A percentile compares a stretch with the other conserved stretches of the same genome.
Evolutionary conservation across 1,139 yeast species (phyloP).

Genomic region (Taphrina populina): DNA sequence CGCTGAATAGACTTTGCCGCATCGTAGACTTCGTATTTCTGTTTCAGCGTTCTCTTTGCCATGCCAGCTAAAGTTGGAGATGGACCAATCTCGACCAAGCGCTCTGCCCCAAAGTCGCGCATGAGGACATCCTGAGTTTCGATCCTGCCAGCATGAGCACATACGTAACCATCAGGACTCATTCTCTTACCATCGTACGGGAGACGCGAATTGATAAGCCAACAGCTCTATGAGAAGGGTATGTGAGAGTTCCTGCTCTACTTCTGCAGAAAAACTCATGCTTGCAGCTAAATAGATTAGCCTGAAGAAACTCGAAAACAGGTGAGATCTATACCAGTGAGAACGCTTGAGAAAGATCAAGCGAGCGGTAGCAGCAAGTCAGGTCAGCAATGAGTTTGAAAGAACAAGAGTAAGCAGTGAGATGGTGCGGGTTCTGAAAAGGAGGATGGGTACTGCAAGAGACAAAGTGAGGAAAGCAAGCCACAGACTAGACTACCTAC

Average conservation of each 20-base stretch:
- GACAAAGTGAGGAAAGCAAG: no score
- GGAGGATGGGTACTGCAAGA: no score
- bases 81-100: slow-evolving; percentile 98
- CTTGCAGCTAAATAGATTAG: no score
- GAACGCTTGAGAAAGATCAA: no score
- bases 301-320: no score
- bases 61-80: slow-evolving; percentile 97
- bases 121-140: slow-evolving; percentile 98
- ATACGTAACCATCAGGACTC: not conserved
- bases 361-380: no score
- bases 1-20: slow-evolving; percentile 96
- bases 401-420: no score
- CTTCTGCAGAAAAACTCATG: slow-evolving; percentile 55
- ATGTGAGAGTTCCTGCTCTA: slow-evolving; percentile 96
- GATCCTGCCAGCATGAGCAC: slow-evolving; percentile 47
- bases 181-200: slow-evolving; percentile 84
- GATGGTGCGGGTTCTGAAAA: no score
- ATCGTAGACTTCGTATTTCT: slow-evolving; percentile 94
- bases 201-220: slow-evolving; percentile 98
- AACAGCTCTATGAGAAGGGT: slow-evolving; percentile 87
- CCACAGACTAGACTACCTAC: no score
- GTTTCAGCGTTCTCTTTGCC: slow-evolving; percentile 96
- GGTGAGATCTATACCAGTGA: no score
- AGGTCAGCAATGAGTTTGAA: no score
- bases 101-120: slow-evolving; percentile 80